Percentiles rank a stretch among this genome's conserved stretches.
These are phyloP conservation scores for Bassia scoparia DNA, from an alignment of 148 eudicot species.

Conservation along the genomic window DNA sequence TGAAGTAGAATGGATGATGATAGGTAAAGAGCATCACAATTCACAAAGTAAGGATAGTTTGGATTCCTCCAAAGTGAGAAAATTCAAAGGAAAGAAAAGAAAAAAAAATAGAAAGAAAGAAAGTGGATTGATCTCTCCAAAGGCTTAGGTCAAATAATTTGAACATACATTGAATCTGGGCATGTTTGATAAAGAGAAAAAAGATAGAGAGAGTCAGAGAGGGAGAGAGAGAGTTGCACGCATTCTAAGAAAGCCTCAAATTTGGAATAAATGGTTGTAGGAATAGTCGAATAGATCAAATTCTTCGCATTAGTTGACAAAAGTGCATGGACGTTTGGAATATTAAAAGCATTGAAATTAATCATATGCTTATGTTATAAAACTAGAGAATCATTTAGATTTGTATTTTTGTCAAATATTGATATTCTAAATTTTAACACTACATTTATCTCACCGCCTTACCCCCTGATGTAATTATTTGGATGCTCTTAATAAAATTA, in stretches of 20 bases:
- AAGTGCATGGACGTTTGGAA: too few species aligned
- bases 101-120: too few species aligned
- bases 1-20: background rate
- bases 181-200: background rate
- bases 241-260: background rate
- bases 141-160: background rate
- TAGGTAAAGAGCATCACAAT: slow-evolving; percentile 4
- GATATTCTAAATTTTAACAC: too few species aligned
- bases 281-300: too few species aligned
- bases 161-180: background rate
- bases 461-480: too few species aligned
- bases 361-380: too few species aligned
- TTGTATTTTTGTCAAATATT: background rate
- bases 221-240: background rate
- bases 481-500: too few species aligned
- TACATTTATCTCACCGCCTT: too few species aligned
- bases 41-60: background rate
- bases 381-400: too few species aligned
- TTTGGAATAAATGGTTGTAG: background rate
- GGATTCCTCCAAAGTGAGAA: slow-evolving; percentile 1
- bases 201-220: background rate
- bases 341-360: too few species aligned
- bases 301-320: background rate
- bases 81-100: background rate
- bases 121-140: background rate